Percentiles rank a stretch among this genome's conserved stretches.
Evolutionary conservation across 2,329 filamentous ascomycete genomes (phyloP).

Genomic region (Chalaropsis thielavioides): DNA sequence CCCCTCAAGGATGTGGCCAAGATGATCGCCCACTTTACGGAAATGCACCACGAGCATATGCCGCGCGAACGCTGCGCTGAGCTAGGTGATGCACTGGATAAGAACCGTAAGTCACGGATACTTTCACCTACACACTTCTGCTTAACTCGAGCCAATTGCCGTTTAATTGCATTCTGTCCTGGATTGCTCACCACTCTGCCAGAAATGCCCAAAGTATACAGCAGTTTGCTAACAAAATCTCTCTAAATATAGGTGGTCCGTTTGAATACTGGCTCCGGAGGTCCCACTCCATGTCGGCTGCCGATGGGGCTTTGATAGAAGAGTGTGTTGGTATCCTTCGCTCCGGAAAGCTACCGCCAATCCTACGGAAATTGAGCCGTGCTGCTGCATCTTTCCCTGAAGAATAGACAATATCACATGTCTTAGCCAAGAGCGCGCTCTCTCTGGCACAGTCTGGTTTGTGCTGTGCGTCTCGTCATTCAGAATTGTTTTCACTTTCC

Average conservation of each 20-base stretch:
- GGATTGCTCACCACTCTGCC: neutral
- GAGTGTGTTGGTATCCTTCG: constrained; percentile 27
- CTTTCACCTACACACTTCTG: neutral
- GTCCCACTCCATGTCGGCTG: constrained; percentile 28
- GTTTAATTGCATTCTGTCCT: neutral
- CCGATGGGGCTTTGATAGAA: constrained; percentile 25
- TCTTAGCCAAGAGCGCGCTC: neutral
- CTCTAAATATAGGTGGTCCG: constrained; percentile 26
- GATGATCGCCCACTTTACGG: constrained; percentile 34
- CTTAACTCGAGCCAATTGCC: neutral
- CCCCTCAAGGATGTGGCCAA: constrained; percentile 33
- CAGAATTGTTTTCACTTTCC: neutral
- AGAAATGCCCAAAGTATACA: neutral
- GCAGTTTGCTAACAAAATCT: constrained; percentile 1
- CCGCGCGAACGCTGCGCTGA: constrained; percentile 30
- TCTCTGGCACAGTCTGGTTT: constrained; percentile 2
- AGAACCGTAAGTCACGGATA: constrained; percentile 27
- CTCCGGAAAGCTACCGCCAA: constrained; percentile 26
- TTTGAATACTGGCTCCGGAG: constrained; percentile 35
- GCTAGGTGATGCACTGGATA: constrained; percentile 29
- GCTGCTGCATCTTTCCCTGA: constrained; percentile 26
- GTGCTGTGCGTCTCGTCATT: neutral
- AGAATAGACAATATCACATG: neutral
- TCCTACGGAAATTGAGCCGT: constrained; percentile 25
- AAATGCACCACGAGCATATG: constrained; percentile 33